Evolutionary conservation across 345 rosid genomes (phyloP).

Genomic region (Citrus glauca): DNA sequence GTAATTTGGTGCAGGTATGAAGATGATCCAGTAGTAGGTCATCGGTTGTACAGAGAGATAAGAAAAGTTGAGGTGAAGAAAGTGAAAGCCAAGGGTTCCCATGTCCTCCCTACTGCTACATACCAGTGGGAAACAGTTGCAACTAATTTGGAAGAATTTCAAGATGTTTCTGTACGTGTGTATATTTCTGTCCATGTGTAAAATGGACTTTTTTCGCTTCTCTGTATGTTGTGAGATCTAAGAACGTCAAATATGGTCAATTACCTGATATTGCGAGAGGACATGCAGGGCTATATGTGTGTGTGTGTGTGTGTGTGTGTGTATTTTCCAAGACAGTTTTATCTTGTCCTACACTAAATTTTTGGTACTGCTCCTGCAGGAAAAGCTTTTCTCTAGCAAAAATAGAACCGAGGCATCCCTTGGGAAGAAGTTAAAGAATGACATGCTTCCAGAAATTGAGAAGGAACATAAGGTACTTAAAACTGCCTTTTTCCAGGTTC

Average conservation of each 20-base stretch:
- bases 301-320: too few species aligned
- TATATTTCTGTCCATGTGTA: background rate
- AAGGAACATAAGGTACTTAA: constrained; percentile 84
- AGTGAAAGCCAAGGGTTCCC: constrained; percentile 80
- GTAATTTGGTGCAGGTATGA: constrained; percentile 68
- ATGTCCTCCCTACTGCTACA: constrained; percentile 55
- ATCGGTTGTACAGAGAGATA: constrained; percentile 91
- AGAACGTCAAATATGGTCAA: background rate
- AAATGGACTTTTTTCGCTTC: background rate
- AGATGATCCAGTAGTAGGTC: constrained; percentile 87
- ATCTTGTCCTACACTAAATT: background rate
- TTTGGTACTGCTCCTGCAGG: constrained; percentile 48
- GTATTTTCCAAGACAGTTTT: background rate
- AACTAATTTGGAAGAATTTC: constrained; percentile 93
- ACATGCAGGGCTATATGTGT: background rate
- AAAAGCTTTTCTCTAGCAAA: constrained; percentile 76
- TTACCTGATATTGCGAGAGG: background rate
- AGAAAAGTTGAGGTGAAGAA: constrained; percentile 77
- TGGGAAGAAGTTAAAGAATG: constrained; percentile 85
- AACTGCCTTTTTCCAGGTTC: background rate
- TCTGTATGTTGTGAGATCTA: background rate
- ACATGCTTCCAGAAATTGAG: constrained; percentile 96
- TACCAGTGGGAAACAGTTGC: constrained; percentile 99
- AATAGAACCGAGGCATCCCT: constrained; percentile 85
- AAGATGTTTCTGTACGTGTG: constrained; percentile 68